phyloP scores from a whole-genome alignment of 371 early-diverging fungal species.

The Mucor lusitanicus region DNA sequence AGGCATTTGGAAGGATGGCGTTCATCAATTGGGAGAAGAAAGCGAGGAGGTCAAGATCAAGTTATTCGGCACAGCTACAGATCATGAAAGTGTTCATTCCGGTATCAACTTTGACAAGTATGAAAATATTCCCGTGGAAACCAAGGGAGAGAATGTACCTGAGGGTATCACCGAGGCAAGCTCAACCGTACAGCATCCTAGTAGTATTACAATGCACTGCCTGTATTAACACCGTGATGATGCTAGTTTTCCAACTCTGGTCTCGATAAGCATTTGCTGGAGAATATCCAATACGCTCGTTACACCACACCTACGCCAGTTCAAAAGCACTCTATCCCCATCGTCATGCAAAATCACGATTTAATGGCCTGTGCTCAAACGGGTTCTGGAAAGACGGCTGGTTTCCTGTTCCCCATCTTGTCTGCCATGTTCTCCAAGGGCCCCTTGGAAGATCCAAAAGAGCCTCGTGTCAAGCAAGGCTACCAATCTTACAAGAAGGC shows the following conservation, averaged over 20 bases:
- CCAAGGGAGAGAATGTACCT: conserved; percentile 76
- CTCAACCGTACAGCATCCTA: no score
- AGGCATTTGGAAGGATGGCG: conserved; percentile 73
- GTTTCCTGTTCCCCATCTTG: conserved; percentile 65
- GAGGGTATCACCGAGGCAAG: conserved; percentile 15
- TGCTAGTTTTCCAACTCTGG: conserved; percentile 60
- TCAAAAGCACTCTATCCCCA: conserved; percentile 70
- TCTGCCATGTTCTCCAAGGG: conserved; percentile 70
- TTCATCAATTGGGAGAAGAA: conserved; percentile 45
- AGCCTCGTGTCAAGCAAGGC: conserved; percentile 24
- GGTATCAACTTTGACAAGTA: conserved; percentile 98
- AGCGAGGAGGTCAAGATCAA: conserved; percentile 41
- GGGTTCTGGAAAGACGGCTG: conserved; percentile 81
- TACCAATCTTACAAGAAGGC: conserved; percentile 49
- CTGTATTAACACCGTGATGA: neutral
- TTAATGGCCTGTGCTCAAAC: conserved; percentile 87
- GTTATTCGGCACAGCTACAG: conserved; percentile 74
- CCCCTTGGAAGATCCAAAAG: conserved; percentile 39
- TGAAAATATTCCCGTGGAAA: conserved; percentile 96
- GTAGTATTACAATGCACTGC: no score
- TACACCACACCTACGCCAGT: conserved; percentile 75
- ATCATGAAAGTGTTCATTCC: conserved; percentile 68
- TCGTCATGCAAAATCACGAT: conserved; percentile 60
- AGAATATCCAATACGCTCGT: conserved; percentile 59
- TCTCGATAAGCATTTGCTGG: conserved; percentile 79